Conservation (phyloP, 192 early-diverging fungal species). For the Fimicolochytrium jonesii region DNA sequence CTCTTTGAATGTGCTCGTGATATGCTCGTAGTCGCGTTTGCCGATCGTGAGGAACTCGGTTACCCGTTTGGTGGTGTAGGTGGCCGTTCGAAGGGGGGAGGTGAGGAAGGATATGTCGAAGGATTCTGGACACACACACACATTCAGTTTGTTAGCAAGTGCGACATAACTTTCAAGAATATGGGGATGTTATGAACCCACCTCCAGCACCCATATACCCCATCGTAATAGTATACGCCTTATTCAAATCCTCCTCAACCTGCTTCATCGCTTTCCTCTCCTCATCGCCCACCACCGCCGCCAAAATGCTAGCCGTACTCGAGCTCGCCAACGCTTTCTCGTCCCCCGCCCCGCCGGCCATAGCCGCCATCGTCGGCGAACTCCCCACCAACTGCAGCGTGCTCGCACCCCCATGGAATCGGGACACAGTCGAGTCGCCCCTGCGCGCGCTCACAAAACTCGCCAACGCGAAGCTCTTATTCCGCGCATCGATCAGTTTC, state of each 20-base stretch:
- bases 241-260: constrained; percentile 20
- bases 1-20: constrained; percentile 21
- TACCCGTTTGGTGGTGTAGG: constrained; percentile 22
- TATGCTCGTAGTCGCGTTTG: constrained; percentile 19
- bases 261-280: neutral
- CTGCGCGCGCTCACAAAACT: neutral
- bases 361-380: neutral
- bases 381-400: neutral
- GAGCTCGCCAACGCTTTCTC: too few relatives aligned
- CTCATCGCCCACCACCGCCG: neutral
- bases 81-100: constrained; percentile 1
- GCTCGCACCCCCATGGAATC: too few relatives aligned
- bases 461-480: constrained; percentile 14
- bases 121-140: constrained; percentile 17
- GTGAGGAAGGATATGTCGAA: constrained; percentile 35
- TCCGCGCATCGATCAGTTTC: constrained; percentile 15
- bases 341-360: neutral
- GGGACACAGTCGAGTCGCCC: neutral
- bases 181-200: neutral
- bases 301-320: neutral
- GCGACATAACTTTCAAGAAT: neutral
- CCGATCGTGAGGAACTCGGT: constrained; percentile 33
- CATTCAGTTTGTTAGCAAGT: neutral
- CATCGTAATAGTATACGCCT: constrained; percentile 27
- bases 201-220: constrained; percentile 34